Conservation (phyloP, 2,329 filamentous ascomycete species). For the Pseudocercospora fijiensis region DNA sequence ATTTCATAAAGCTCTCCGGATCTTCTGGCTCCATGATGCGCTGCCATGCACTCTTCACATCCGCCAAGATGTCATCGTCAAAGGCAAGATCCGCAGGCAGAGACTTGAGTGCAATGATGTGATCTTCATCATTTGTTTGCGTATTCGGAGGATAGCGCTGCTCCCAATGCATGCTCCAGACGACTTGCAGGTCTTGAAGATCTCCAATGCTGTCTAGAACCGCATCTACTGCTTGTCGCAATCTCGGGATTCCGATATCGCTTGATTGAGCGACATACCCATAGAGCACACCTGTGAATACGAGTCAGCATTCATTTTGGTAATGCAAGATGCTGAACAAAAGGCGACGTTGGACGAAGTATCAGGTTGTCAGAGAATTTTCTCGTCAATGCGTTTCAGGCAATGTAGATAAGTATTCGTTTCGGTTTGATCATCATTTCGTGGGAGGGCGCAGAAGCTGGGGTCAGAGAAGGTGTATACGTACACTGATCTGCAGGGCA, state of each 20-base stretch:
- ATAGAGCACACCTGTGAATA: constrained; percentile 57
- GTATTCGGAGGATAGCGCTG: constrained; percentile 42
- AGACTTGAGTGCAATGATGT: constrained; percentile 49
- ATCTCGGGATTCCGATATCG: constrained; percentile 36
- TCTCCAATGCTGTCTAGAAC: constrained; percentile 45
- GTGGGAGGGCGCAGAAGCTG: constrained; percentile 24
- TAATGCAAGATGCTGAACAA: neutral
- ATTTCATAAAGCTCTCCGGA: constrained; percentile 67
- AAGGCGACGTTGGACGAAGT: constrained; percentile 38
- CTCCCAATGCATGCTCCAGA: constrained; percentile 57
- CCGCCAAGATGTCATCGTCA: constrained; percentile 66
- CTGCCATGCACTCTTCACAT: constrained; percentile 70
- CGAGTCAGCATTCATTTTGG: constrained; percentile 34
- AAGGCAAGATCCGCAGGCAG: constrained; percentile 68
- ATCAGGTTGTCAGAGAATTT: constrained; percentile 87
- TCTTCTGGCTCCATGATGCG: constrained; percentile 56
- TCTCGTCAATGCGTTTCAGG: constrained; percentile 91
- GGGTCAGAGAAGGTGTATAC: constrained; percentile 45
- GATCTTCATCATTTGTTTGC: constrained; percentile 30
- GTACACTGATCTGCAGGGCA: constrained; percentile 88
- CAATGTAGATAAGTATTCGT: constrained; percentile 99
- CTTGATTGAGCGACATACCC: constrained; percentile 48
- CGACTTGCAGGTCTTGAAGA: constrained; percentile 40
- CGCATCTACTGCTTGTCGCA: constrained; percentile 44
- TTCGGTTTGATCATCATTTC: constrained; percentile 75